Evolutionary conservation across 352 stramenopile species (phyloP).

Genomic region (Globisporangium acanthophoron): DNA sequence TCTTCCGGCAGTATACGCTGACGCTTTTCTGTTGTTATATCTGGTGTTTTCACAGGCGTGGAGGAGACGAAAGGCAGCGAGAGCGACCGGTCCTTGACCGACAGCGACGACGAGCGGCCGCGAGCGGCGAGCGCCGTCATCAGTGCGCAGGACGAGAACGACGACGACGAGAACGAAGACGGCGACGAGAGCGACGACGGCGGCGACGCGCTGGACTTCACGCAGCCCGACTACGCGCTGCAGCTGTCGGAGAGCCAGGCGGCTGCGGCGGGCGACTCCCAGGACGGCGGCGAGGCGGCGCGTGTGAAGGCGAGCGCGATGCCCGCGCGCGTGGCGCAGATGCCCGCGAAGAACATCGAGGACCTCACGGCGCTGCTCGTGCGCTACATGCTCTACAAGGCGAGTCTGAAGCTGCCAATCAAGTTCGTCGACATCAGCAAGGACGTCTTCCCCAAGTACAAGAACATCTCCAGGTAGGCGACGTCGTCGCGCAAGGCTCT

Average conservation of each 20-base stretch:
- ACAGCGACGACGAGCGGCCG: slow-evolving; percentile 27
- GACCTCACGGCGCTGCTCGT: slow-evolving; percentile 73
- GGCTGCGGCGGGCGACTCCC: slow-evolving; percentile 9
- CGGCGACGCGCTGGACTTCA: slow-evolving; percentile 63
- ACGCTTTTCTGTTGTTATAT: not conserved
- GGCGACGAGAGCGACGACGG: slow-evolving; percentile 31
- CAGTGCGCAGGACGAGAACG: not conserved
- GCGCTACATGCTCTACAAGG: slow-evolving; percentile 85
- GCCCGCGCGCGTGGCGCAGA: slow-evolving; percentile 37
- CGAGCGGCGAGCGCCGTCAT: slow-evolving; percentile 12
- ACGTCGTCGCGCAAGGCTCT: no score
- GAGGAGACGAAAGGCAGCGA: slow-evolving; percentile 22
- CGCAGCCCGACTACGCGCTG: slow-evolving; percentile 65
- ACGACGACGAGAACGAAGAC: slow-evolving; percentile 2
- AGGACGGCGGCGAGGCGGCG: slow-evolving; percentile 26
- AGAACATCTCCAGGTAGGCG: slow-evolving; percentile 62
- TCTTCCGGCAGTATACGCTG: not conserved
- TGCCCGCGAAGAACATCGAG: slow-evolving; percentile 59
- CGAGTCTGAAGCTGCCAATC: slow-evolving; percentile 66
- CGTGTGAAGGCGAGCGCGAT: slow-evolving; percentile 29
- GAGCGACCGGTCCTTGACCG: slow-evolving; percentile 10
- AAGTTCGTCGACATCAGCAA: slow-evolving; percentile 82
- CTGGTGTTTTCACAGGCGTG: slow-evolving; percentile 12
- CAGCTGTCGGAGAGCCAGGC: slow-evolving; percentile 41
- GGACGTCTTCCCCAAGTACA: slow-evolving; percentile 75